These are phyloP conservation scores for Pistacia vera DNA, from an alignment of 345 rosid genomes.

Conservation along the genomic window DNA sequence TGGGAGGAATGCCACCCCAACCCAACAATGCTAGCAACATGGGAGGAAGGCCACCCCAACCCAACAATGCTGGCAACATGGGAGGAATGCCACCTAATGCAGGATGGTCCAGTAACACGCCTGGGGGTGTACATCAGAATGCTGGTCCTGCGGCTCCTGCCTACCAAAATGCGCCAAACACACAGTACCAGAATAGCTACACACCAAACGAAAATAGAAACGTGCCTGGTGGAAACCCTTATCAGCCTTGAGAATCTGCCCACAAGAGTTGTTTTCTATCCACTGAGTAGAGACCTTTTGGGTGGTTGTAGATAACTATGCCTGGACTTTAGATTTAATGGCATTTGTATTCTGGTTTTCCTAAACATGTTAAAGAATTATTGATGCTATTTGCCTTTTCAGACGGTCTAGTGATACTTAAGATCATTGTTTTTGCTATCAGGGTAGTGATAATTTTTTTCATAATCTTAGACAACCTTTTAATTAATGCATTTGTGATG, in stretches of 20 bases:
- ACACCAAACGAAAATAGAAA: constrained; percentile 23
- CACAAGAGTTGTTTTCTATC: not conserved
- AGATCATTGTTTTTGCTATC: not conserved
- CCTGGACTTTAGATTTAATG: not conserved
- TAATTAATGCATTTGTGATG: no score
- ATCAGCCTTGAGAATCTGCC: not conserved
- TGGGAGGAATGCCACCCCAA: constrained; percentile 25
- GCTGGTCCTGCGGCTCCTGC: constrained; percentile 17
- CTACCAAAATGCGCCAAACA: constrained; percentile 27
- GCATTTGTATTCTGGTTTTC: not conserved
- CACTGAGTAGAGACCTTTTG: not conserved
- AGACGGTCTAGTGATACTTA: not conserved
- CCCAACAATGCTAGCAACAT: not conserved
- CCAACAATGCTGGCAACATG: not conserved
- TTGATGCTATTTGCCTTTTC: not conserved
- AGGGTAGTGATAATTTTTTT: no score
- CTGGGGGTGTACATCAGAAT: constrained; percentile 12
- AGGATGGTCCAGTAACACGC: constrained; percentile 30
- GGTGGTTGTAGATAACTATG: constrained; percentile 29
- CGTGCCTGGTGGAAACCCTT: constrained; percentile 26
- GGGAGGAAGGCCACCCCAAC: constrained; percentile 7
- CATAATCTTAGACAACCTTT: no score
- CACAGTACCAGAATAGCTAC: constrained; percentile 31
- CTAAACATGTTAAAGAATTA: not conserved
- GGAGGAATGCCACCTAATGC: constrained; percentile 24